A percentile compares a stretch with the other conserved stretches of the same genome.
Conservation (phyloP, 495 filamentous ascomycete species). For the Podospora fimiseda region DNA sequence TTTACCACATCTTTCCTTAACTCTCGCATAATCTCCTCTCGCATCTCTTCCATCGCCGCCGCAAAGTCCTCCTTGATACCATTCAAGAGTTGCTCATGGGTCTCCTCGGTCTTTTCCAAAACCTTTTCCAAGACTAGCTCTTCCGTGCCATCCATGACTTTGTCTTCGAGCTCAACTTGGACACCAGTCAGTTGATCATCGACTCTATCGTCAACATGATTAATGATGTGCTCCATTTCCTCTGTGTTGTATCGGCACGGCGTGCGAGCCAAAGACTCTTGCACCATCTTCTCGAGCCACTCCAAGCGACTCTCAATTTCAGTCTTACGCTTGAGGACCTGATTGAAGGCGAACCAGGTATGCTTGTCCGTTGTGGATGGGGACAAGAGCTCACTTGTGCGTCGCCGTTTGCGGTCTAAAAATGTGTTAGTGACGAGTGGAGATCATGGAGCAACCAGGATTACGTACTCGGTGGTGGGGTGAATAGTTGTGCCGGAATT, state of each 20-base stretch:
- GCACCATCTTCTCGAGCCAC: conserved; percentile 1
- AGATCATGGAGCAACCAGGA: not conserved
- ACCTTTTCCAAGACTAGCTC: conserved; percentile 4
- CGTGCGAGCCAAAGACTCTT: not conserved
- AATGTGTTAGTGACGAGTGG: not conserved
- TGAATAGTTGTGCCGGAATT: not conserved
- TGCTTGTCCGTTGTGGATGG: conserved; percentile 4
- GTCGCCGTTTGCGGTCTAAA: conserved; percentile 7
- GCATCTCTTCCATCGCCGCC: too few relatives aligned
- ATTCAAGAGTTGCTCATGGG: conserved; percentile 1
- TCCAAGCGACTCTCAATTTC: not conserved
- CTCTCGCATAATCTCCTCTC: not conserved
- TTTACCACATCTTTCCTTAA: conserved; percentile 3
- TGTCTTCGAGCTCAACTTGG: conserved; percentile 1
- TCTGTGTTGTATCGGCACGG: conserved; percentile 6
- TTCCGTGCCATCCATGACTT: conserved; percentile 1
- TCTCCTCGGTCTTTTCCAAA: conserved; percentile 1
- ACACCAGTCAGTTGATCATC: conserved; percentile 3
- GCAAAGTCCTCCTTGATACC: too few relatives aligned
- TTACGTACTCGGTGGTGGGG: not conserved
- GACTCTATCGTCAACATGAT: conserved; percentile 4
- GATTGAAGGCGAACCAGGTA: not conserved
- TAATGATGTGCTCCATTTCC: conserved; percentile 2
- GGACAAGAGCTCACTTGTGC: conserved; percentile 2
- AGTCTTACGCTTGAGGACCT: not conserved